Conservation (phyloP, 148 eudicot species). For the Mesembryanthemum crystallinum region DNA sequence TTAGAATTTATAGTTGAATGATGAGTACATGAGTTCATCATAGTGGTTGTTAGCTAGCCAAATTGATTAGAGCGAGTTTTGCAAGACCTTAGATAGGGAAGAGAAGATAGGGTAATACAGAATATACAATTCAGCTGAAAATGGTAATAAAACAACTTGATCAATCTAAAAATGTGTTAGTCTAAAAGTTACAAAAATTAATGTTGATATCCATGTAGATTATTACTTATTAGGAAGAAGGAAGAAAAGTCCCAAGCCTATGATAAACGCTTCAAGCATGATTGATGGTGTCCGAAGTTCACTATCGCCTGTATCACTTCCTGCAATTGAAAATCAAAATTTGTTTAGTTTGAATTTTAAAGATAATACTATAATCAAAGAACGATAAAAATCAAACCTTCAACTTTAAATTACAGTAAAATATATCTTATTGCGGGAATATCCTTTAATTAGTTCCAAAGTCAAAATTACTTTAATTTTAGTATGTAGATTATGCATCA, state of each 20-base stretch:
- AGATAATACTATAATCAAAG: too few species aligned
- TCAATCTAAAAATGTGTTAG: background rate
- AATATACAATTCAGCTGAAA: too few species aligned
- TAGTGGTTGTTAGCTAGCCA: too few species aligned
- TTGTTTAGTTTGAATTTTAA: background rate
- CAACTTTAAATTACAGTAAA: background rate
- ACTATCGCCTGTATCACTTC: constrained; percentile 26
- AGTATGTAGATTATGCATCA: too few species aligned
- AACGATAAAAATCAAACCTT: background rate
- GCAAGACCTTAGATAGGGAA: too few species aligned
- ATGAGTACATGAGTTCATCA: too few species aligned
- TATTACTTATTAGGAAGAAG: background rate
- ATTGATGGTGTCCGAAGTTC: constrained; percentile 21
- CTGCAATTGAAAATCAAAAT: constrained; percentile 32
- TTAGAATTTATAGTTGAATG: too few species aligned
- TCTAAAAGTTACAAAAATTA: background rate
- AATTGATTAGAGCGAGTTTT: too few species aligned
- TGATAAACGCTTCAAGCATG: constrained; percentile 13
- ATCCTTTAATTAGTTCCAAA: too few species aligned
- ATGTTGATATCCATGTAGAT: background rate
- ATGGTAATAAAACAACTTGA: too few species aligned
- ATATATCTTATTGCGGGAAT: too few species aligned
- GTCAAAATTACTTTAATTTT: background rate
- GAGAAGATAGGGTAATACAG: too few species aligned
- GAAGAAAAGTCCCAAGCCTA: constrained; percentile 19